phyloP scores from a whole-genome alignment of 1,139 yeast genomes.

The Candida albicans region DNA sequence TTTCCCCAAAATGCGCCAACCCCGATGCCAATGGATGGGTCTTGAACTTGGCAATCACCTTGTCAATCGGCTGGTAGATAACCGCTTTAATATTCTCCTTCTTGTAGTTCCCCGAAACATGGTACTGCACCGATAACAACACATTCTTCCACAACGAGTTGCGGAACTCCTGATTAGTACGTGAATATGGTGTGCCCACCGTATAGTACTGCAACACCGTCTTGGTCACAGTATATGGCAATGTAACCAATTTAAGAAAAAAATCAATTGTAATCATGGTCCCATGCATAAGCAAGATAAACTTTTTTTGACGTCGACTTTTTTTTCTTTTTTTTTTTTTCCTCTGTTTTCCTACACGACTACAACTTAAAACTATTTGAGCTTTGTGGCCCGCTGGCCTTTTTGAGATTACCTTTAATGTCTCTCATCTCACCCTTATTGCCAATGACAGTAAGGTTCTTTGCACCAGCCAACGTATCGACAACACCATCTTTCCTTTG shows the following conservation, averaged over 20 bases:
- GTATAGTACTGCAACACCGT: conserved; percentile 30
- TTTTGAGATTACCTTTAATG: conserved; percentile 65
- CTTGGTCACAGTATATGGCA: conserved; percentile 23
- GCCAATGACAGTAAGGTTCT: conserved; percentile 78
- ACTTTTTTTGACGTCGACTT: neutral
- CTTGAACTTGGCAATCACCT: conserved; percentile 9
- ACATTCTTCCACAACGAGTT: conserved; percentile 32
- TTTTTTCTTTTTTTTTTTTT: neutral
- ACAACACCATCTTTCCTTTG: conserved; percentile 47
- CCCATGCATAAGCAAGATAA: neutral
- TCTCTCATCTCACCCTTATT: conserved; percentile 77
- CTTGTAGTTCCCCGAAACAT: conserved; percentile 24
- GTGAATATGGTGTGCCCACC: conserved; percentile 31
- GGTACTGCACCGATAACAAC: conserved; percentile 27
- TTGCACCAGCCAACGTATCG: conserved; percentile 71
- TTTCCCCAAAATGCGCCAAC: conserved; percentile 25
- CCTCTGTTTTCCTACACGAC: neutral
- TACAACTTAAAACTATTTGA: conserved; percentile 27
- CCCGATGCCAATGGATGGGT: conserved; percentile 14
- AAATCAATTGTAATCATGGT: conserved; percentile 12
- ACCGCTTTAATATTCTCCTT: conserved; percentile 15
- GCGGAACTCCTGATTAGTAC: conserved; percentile 30
- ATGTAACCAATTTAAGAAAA: conserved; percentile 10
- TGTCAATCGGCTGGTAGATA: conserved; percentile 14
- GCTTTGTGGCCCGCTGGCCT: conserved; percentile 21